Base-by-base conservation (phyloP, 805 yeast species). In the Saturnispora besseyi region DNA sequence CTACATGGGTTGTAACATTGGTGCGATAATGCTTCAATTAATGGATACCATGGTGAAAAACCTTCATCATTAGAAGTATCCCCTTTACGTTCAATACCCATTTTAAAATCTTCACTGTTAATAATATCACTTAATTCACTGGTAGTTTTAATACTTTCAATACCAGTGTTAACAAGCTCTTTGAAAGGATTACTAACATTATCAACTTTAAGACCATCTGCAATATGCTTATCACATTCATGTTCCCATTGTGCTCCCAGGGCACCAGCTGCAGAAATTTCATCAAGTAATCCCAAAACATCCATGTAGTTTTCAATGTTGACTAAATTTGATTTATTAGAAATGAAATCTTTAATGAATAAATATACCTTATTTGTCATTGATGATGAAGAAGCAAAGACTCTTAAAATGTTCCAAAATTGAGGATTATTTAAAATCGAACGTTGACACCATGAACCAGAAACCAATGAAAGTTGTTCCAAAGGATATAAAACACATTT, bases 1-100 rank as follows among this genome's bases (percentile, higher is more conserved):
- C 87, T 71, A 62, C 95, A 87, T 18, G 96, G 96, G 59, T 89
- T 89, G 62, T 84, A 76, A 62, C 96, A 86, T 63, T 90, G 96
- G 59, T 85, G 91, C 0, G 93, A 88, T 48, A 89, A 71, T 0
- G 95, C 95, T 61, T 87, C 91, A 29, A 85, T 72, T 53, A 87
- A 70, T 1, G 95, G 84, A 55, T 75, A 76, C 57, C 79, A 70
- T 24, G 64, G 57, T 21, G 68, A 59, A 41, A 65, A 65, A 1
- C 61, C 50, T 28, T 55, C 49, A 5, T 34, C 36, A 6, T 38
- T 44, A 11, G 36, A 38, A 49, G 37, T 33, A 13, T 42, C 28
- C 47, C 60, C 48, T 45, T 65, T 68, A 46, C 65, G 60, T 4
- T 63, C 66, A 28, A 62, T 51, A n/a, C 66, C 58, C 8, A 45